Evolutionary conservation across 1,284 basidiomycete genomes (phyloP).

Genomic region (Cerioporus squamosus): DNA sequence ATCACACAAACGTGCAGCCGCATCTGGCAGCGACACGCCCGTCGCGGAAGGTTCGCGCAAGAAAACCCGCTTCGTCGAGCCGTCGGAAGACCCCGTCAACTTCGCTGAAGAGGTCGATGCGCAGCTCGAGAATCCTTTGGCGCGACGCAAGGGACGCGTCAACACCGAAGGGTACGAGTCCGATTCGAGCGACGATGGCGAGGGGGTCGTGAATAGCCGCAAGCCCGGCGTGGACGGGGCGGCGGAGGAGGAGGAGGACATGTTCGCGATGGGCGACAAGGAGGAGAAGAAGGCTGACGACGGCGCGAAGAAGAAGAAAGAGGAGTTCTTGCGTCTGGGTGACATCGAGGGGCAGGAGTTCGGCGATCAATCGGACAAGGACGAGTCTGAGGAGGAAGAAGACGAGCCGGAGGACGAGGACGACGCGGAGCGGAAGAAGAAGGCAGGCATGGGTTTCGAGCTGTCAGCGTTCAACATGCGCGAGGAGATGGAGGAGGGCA

Average conservation of each 20-base stretch:
- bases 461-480: slow-evolving; percentile 99
- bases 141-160: slow-evolving; percentile 67
- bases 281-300: slow-evolving; percentile 52
- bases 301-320: slow-evolving; percentile 61
- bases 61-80: slow-evolving; percentile 83
- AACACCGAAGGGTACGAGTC: slow-evolving; percentile 92
- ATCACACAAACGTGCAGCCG: slow-evolving; percentile 61
- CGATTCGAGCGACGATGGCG: slow-evolving; percentile 92
- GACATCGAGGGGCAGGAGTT: slow-evolving; percentile 98
- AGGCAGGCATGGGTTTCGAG: slow-evolving; percentile 91
- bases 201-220: slow-evolving; percentile 83
- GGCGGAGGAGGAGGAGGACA: slow-evolving; percentile 79
- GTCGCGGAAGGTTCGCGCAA: slow-evolving; percentile 45
- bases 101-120: slow-evolving; percentile 79
- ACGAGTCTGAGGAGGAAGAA: slow-evolving; percentile 52
- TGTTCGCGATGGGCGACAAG: slow-evolving; percentile 79
- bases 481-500: slow-evolving; percentile 96
- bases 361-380: slow-evolving; percentile 57
- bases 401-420: slow-evolving; percentile 83
- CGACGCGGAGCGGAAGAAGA: slow-evolving; percentile 72
- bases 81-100: slow-evolving; percentile 69
- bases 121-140: slow-evolving; percentile 65
- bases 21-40: slow-evolving; percentile 36
- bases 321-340: slow-evolving; percentile 81
- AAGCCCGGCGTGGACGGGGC: slow-evolving; percentile 53